Evolutionary conservation across 495 filamentous ascomycete species (phyloP).

Genomic region (Cenococcum geophilum): DNA sequence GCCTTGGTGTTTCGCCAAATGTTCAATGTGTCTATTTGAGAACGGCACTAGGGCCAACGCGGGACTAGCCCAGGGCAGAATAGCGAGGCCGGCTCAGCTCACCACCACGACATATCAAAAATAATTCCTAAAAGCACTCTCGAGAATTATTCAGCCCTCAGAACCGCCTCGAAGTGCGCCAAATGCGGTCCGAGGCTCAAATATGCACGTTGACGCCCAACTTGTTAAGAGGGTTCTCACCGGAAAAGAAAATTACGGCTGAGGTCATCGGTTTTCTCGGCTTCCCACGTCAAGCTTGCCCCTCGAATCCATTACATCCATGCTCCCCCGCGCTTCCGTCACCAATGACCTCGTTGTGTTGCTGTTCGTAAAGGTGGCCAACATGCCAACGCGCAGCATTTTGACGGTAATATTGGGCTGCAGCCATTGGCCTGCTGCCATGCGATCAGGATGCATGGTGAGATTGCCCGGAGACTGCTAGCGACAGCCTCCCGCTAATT

Average conservation of each 20-base stretch:
- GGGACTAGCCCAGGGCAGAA: neutral
- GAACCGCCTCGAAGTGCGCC: neutral
- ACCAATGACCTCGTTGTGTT: slow-evolving; percentile 18
- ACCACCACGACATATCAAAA: slow-evolving; percentile 1
- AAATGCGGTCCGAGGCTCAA: no score
- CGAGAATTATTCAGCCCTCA: neutral
- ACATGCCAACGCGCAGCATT: slow-evolving; percentile 5
- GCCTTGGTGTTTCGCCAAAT: slow-evolving; percentile 16
- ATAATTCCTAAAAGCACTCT: neutral
- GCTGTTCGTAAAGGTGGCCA: slow-evolving; percentile 14
- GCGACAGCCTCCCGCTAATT: slow-evolving; percentile 29
- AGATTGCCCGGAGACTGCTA: slow-evolving; percentile 31
- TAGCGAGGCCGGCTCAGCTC: neutral
- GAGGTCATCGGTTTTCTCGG: slow-evolving; percentile 6
- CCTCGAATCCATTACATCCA: neutral
- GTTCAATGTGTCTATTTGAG: slow-evolving; percentile 22
- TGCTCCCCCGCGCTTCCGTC: slow-evolving; percentile 14
- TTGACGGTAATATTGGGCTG: slow-evolving; percentile 23
- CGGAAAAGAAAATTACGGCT: neutral
- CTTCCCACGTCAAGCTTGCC: slow-evolving; percentile 7
- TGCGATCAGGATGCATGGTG: slow-evolving; percentile 25
- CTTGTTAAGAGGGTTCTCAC: no score
- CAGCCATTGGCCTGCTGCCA: slow-evolving; percentile 25
- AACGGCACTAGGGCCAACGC: neutral
- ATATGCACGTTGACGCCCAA: no score